Base-by-base conservation (phyloP, 2,329 filamentous ascomycete species). In the Calonectria henricotiae region DNA sequence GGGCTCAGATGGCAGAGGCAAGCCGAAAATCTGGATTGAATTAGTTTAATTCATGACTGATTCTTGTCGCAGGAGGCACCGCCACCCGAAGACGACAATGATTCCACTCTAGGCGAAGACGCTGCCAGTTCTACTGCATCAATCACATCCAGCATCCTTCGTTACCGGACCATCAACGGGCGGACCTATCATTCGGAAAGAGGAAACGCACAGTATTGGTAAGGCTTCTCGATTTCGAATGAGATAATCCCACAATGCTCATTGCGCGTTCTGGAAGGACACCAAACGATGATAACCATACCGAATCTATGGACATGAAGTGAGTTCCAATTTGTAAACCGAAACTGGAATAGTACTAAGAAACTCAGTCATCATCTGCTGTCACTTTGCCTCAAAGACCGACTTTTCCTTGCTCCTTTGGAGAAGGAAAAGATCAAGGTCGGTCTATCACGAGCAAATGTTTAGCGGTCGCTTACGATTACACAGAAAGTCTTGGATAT, bases 401-500 rank as follows among this genome's bases (percentile, higher is more conserved):
- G 72, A 0, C 51, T 76, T 0, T 67, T 75, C 3, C 27, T 75
- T 0, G 72, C 74, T 5, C 74, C 74, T 1, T 17, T 75, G 12
- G 35, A 58, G 1, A 77, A 78, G n/a, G 73, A 77, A 0, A 73
- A 77, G 0, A 71, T 75, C 0, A 76, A 79, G 47, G 80, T 76
- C 47, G 3, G 51, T 58, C 9, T 11, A 37, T 37, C 3, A 37
- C 3, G 12, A 11, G 12, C 12, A 8, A 5, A 11, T 37, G 4
- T 3, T 37, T 37, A 3, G 1, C 35, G 11, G 68, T 6, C 65
- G 35, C 73, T 79, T 8, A 75, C 17, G 12, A 0, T 3, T 2
- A 0, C 17, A 0, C 3, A 74, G 73, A 75, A 62, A 39, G 69
- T 75, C 2, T 78, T 89, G 23, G 87, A 89, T 68, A 80, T 89